Evolutionary conservation across 2,329 filamentous ascomycete species (phyloP), one percentile per base, ranked within the genome.

Genomic region (Aaosphaeria pasadenensis): DNA sequence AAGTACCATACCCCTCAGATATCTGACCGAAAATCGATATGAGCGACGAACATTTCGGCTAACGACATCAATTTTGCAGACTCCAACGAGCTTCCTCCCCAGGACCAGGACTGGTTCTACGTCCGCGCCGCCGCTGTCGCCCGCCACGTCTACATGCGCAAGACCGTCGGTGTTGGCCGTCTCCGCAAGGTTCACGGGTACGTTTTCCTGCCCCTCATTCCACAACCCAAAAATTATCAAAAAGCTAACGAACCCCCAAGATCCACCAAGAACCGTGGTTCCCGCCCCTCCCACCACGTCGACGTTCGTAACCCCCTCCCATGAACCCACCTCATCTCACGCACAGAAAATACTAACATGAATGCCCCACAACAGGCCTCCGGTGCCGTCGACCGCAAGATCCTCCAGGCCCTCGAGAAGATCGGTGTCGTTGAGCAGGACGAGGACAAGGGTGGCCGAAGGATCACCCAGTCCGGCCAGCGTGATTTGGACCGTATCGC

Each of bases 141-240:
- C 71, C 91, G 91, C 73, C 92, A 97, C 84, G 87, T 99, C 83
- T 99, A 99, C 85, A 84, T 99, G 77, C 89, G 94, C 82, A 99
- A 99, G 85, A 96, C 91, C 58, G 91, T 99, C 74, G 94, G 94
- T 84, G 90, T 99, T 66, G 94, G 94, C 79, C 91, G 94, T 73
- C 86, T 99, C 68, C 88, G 92, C 77, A 96, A 95, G 83, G 88
- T 88, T 61, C 94, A 99, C 85, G 94, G 67, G 63, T 70, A 57
- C 51, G 61, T 36, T 36, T 24, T 24, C 17, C 17, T 24, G 17
- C 17, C 17, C 17, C 17, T 24, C 17, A 24, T 24, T 24, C 17
- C 17, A 36, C 9, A 36, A 11, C 33, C 3, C 33, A 36, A 36
- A 36, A 36, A 13, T 2, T 2, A 11, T 36, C 33, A 9, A 4